Evolutionary conservation across 139 green algal genomes (phyloP).

Genomic region (Tetraselmis striata): DNA sequence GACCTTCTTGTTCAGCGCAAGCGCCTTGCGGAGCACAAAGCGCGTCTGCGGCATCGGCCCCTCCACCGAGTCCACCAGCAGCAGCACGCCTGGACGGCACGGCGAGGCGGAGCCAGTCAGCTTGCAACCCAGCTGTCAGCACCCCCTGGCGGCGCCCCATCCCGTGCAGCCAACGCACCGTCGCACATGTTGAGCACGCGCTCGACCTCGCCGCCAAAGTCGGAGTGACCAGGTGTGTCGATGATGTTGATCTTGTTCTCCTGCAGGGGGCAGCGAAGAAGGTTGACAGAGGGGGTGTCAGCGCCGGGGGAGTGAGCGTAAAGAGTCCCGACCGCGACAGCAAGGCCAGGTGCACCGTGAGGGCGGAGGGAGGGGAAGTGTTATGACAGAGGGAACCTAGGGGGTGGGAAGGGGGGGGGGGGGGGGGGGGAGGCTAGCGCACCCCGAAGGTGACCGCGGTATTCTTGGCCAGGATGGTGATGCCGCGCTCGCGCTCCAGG

Average conservation of each 20-base stretch:
- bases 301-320: slow-evolving; percentile 3
- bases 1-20: slow-evolving; percentile 87
- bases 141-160: too few species aligned
- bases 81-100: slow-evolving; percentile 71
- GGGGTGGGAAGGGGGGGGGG: too few species aligned
- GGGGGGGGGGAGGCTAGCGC: too few species aligned
- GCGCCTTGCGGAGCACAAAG: slow-evolving; percentile 96
- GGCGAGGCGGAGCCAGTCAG: too few species aligned
- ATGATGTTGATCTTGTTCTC: slow-evolving; percentile 97
- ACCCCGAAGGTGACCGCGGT: slow-evolving; percentile 86
- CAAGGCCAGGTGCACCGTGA: too few species aligned
- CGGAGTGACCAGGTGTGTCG: slow-evolving; percentile 96
- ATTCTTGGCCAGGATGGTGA: slow-evolving; percentile 99
- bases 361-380: too few species aligned
- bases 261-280: slow-evolving; percentile 9
- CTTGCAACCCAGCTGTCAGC: neutral
- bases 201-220: slow-evolving; percentile 99
- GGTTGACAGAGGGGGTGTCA: neutral
- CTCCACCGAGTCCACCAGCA: slow-evolving; percentile 96
- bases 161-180: slow-evolving; percentile 36
- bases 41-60: slow-evolving; percentile 97
- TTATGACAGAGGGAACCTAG: too few species aligned
- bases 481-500: too few species aligned
- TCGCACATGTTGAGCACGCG: slow-evolving; percentile 99
- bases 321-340: too few species aligned